Conservation (phyloP, 345 rosid species). For the Euclidium syriacum region DNA sequence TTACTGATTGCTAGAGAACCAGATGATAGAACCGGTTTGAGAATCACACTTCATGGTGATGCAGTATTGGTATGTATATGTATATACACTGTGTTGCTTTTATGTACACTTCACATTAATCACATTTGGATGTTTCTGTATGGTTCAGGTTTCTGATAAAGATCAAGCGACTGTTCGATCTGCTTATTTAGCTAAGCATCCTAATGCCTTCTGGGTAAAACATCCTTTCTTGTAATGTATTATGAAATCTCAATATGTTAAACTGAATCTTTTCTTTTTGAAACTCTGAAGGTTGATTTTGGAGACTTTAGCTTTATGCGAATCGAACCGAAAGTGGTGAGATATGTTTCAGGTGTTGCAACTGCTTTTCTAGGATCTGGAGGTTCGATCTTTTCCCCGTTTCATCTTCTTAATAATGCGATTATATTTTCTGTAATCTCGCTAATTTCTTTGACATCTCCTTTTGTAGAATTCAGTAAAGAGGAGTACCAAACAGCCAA, state of each 20-base stretch:
- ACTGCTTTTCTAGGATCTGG: conserved; percentile 93
- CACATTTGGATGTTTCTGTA: neutral
- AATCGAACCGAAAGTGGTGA: conserved; percentile 72
- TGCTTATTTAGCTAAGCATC: conserved; percentile 83
- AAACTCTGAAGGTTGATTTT: conserved; percentile 75
- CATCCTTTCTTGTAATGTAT: conserved; percentile 3
- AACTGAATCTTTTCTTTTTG: conserved; percentile 18
- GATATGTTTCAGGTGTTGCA: conserved; percentile 88
- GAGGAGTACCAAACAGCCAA: conserved; percentile 64
- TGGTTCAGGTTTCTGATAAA: conserved; percentile 57
- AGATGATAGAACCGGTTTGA: conserved; percentile 80
- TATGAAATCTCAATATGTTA: neutral
- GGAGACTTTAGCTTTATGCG: conserved; percentile 89
- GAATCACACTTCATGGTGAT: conserved; percentile 84
- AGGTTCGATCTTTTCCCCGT: conserved; percentile 40
- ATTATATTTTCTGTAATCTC: neutral
- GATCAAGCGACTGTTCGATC: conserved; percentile 59
- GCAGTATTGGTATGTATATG: conserved; percentile 60
- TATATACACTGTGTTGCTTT: neutral
- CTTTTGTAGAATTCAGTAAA: conserved; percentile 59
- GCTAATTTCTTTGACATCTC: neutral
- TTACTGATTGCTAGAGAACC: conserved; percentile 81
- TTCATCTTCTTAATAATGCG: conserved; percentile 18
- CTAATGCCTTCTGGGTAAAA: conserved; percentile 93
- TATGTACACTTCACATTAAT: neutral